Evolutionary conservation across 768 basidiomycete genomes (phyloP), one percentile per base, ranked within the genome.

Genomic region (Mycena metata): DNA sequence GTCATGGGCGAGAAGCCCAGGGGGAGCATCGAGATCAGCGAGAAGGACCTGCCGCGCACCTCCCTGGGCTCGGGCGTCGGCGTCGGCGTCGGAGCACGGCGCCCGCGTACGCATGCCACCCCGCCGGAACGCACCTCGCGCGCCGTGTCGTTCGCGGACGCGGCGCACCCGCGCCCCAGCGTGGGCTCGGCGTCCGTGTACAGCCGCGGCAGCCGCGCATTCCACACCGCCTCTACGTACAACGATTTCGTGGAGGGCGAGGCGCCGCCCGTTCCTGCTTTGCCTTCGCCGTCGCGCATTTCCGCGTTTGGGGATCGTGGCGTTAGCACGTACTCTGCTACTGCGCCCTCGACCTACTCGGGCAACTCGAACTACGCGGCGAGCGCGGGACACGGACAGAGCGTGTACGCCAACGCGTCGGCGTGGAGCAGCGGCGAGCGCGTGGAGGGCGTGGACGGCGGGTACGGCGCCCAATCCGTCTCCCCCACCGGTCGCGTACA

Each of bases 41-140:
- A 70, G 54, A 70, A 67, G 64, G 73, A 63, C 55, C n/a, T 72
- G 61, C 68, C 74, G 72, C 75, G 56, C 49, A 69, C 52, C 41
- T 79, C 75, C 41, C 86, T 88, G 0, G 79, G 79, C 2, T 76
- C 82, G 0, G 84, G 84, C 49, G 79, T 84, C 0, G 86, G 89
- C 39, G 77, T 90, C 11, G 85, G 89, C 19, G 79, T 87, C 17
- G 84, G 86, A 16, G 78, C 83, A 71, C 74, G 45, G 70, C 77
- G 33, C 74, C 78, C 19, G 70, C 67, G 33, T 70, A 70, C 17
- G 79, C 83, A 57, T 78, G 82, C 63, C 15, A 66, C 70, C 49
- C 66, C 67, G 13, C 86, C 88, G 26, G 79, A 83, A 0, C 87
- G 86, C 0, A n/a, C n/a, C n/a, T n/a, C n/a, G n/a, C 85, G 91